phyloP scores from a whole-genome alignment of 1,284 basidiomycete species.

The Melampsora americana region DNA sequence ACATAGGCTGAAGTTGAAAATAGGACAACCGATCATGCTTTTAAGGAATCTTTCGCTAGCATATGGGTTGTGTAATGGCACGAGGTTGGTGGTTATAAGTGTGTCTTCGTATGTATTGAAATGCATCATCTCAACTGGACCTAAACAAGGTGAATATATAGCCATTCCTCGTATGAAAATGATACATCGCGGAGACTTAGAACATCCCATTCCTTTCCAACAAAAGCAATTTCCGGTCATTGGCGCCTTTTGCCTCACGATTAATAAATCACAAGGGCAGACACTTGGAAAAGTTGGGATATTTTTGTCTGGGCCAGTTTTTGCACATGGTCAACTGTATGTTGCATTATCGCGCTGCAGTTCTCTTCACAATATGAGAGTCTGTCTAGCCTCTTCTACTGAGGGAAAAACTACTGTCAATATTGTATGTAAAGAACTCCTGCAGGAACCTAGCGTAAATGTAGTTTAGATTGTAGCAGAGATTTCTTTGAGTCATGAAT shows the following conservation, averaged over 20 bases:
- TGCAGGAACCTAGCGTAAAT: too few relatives aligned
- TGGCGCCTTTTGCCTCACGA: too few relatives aligned
- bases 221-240: too few relatives aligned
- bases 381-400: too few relatives aligned
- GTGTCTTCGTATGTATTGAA: not conserved
- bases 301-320: slow-evolving; percentile 55
- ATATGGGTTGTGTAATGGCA: not conserved
- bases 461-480: too few relatives aligned
- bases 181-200: not conserved
- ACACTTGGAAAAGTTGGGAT: slow-evolving; percentile 53
- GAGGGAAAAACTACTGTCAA: too few relatives aligned
- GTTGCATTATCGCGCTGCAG: too few relatives aligned
- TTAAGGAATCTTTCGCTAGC: not conserved
- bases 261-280: slow-evolving; percentile 58
- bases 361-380: too few relatives aligned
- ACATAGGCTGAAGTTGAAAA: not conserved
- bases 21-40: not conserved
- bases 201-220: too few relatives aligned
- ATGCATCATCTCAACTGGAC: not conserved
- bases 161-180: not conserved
- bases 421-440: too few relatives aligned
- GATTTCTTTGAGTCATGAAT: too few relatives aligned
- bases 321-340: slow-evolving; percentile 58
- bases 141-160: not conserved
- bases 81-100: not conserved